Evolutionary conservation across 2,329 filamentous ascomycete genomes (phyloP).

Genomic region (Clathrospora elynae): DNA sequence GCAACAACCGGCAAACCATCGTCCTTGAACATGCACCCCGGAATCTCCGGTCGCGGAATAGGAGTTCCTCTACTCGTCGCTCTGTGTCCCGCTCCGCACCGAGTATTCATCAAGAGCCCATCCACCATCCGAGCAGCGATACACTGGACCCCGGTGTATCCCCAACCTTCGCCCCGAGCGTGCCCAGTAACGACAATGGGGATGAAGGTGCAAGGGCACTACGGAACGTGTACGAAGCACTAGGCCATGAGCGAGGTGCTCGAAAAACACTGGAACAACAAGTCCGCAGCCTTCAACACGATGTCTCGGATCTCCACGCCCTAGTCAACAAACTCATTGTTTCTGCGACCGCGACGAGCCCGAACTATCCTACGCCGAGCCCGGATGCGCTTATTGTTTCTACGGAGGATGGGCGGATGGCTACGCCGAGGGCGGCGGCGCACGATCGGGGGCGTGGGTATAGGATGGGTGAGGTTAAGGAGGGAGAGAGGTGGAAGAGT

Average conservation of each 20-base stretch:
- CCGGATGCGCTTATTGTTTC: constrained; percentile 36
- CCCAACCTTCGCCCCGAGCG: constrained; percentile 12
- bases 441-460: constrained; percentile 1
- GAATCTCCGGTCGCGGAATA: constrained; percentile 38
- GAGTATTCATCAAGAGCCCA: constrained; percentile 24
- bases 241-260: constrained; percentile 40
- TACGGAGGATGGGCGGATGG: constrained; percentile 30
- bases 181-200: constrained; percentile 7
- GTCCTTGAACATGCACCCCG: constrained; percentile 47
- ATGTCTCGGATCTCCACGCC: constrained; percentile 39
- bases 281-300: constrained; percentile 38
- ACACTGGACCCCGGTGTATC: constrained; percentile 16
- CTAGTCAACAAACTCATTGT: constrained; percentile 37
- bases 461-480: constrained; percentile 2
- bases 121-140: constrained; percentile 24
- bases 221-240: constrained; percentile 29
- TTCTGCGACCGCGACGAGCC: constrained; percentile 21
- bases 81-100: constrained; percentile 20
- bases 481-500: constrained; percentile 6
- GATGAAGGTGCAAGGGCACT: constrained; percentile 17
- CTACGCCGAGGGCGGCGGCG: constrained; percentile 33
- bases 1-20: constrained; percentile 46
- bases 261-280: constrained; percentile 44
- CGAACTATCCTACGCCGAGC: constrained; percentile 42
- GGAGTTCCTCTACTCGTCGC: constrained; percentile 31